Evolutionary conservation across 345 rosid genomes (phyloP).

Genomic region (Gossypium stocksii): DNA sequence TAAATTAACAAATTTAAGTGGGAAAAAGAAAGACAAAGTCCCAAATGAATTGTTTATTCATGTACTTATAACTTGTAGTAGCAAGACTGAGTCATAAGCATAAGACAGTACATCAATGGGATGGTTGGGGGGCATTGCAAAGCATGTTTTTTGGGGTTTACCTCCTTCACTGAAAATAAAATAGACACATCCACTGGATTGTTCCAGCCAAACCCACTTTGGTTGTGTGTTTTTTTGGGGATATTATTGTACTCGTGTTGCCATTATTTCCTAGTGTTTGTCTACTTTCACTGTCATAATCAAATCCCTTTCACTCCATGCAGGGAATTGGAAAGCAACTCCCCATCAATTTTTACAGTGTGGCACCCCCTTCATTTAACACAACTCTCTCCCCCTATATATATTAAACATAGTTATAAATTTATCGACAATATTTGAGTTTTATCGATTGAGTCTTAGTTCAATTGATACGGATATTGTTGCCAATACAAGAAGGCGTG

Average conservation of each 20-base stretch:
- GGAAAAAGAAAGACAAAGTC: background rate
- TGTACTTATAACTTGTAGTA: too few species aligned
- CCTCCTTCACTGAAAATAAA: too few species aligned
- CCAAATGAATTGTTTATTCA: background rate
- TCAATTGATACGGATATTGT: rapidly evolving
- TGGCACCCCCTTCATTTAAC: background rate
- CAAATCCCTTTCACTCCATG: background rate
- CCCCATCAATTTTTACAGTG: background rate
- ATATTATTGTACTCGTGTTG: background rate
- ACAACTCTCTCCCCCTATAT: too few species aligned
- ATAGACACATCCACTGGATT: too few species aligned
- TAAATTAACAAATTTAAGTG: too few species aligned
- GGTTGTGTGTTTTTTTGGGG: background rate
- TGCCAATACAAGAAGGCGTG: rapidly evolving
- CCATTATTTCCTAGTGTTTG: background rate
- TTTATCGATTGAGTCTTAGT: too few species aligned
- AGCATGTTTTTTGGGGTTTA: background rate
- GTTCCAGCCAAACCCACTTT: background rate
- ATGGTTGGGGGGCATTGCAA: background rate
- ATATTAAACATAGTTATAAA: too few species aligned
- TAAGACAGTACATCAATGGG: background rate
- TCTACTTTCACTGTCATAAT: background rate
- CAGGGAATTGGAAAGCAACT: background rate
- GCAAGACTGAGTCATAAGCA: background rate
- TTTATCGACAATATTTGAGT: too few species aligned